Evolutionary conservation across 345 rosid species (phyloP).

Genomic region (Salix koriyanagi): DNA sequence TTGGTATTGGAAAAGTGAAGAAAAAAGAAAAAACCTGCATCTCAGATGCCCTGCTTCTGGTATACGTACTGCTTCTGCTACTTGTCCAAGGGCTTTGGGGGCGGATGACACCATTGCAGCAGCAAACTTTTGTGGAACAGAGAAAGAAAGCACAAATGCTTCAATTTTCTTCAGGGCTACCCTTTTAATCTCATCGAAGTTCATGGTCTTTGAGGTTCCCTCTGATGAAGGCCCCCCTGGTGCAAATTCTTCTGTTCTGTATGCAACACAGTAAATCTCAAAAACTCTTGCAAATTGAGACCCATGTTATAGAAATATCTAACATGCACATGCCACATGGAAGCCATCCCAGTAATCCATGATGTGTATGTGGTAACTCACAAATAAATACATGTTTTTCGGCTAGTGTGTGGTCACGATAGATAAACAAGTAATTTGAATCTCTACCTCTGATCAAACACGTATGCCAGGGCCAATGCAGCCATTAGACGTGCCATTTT

Average conservation of each 20-base stretch:
- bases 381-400: background rate
- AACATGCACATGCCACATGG: no score
- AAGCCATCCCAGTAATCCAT: no score
- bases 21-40: slow-evolving; percentile 29
- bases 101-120: slow-evolving; percentile 15
- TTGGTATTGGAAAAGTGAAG: background rate
- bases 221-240: slow-evolving; percentile 11
- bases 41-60: slow-evolving; percentile 37
- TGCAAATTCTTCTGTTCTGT: slow-evolving; percentile 34
- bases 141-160: slow-evolving; percentile 31
- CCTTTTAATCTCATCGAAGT: slow-evolving; percentile 14
- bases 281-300: background rate
- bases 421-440: background rate
- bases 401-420: background rate
- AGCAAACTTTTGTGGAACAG: slow-evolving; percentile 17
- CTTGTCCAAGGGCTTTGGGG: slow-evolving; percentile 25
- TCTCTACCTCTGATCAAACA: slow-evolving; percentile 36
- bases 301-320: background rate
- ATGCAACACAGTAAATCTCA: slow-evolving; percentile 4
- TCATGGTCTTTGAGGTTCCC: slow-evolving; percentile 16
- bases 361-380: background rate
- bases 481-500: slow-evolving; percentile 47
- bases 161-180: slow-evolving; percentile 29
- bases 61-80: slow-evolving; percentile 26
- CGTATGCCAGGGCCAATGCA: slow-evolving; percentile 36